Evolutionary conservation across 2,329 filamentous ascomycete genomes (phyloP), one percentile per base, ranked within the genome.

Genomic region (Calonectria pteridis): DNA sequence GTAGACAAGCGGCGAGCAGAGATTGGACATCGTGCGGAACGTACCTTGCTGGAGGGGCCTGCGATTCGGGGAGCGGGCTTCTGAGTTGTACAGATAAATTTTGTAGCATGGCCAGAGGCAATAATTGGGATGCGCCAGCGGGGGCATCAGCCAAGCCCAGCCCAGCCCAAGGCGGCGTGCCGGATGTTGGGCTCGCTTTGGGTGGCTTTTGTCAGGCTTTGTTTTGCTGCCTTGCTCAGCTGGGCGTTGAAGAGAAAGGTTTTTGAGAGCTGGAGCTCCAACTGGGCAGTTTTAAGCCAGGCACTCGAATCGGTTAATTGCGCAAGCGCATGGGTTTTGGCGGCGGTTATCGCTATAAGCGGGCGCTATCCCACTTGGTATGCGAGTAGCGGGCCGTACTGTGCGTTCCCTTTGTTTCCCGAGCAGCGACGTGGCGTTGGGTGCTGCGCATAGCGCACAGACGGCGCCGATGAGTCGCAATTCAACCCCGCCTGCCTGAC

Each of bases 311-410:
- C 55, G 40, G 46, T 26, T 51, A 49, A 51, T 23, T 69, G 51
- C 43, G 71, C 40, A 50, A 58, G 50, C 35, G 40, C 50, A 50
- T 72, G 65, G 43, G 62, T 55, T 66, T 64, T 40, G 51, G 64
- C n/a, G 43, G 28, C 37, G 69, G 77, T 72, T 81, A 81, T 81
- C 73, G 76, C 37, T 63, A 70, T 83, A 82, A 74, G 31, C 58
- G 73, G 78, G 74, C 69, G 76, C 71, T 66, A 71, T 77, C 75
- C 77, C 76, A 71, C 75, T 75, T 77, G 77, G 75, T 81, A 82
- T 82, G 76, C 75, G 62, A 35, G n/a, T 82, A 81, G 9, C 69
- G 78, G 67, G 78, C 59, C 74, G 40, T 76, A 81, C 79, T 81
- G 80, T 81, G 66, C 35, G 46, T 18, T 14, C 10, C 16, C 59